These are phyloP conservation scores for Leccinum barrowsii DNA, from an alignment of 768 basidiomycete genomes.

Conservation along the genomic window DNA sequence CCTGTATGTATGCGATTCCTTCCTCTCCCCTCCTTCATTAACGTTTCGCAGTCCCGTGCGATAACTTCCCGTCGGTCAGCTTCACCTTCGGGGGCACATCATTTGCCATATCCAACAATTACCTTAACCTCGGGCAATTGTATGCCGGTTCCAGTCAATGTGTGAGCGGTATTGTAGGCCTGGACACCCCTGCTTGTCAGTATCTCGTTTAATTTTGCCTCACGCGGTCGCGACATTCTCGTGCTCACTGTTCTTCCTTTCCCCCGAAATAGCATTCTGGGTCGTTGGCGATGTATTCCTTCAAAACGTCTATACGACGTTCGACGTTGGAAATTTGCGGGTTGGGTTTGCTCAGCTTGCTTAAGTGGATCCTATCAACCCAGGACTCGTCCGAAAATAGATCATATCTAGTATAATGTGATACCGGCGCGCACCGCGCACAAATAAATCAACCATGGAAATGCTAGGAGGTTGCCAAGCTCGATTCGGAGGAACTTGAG, in stretches of 20 bases:
- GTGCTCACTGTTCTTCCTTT: neutral
- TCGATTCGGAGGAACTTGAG: neutral
- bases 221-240: neutral
- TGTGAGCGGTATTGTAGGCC: neutral
- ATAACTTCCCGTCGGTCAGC: neutral
- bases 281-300: neutral
- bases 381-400: neutral
- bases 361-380: neutral
- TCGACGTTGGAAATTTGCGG: neutral
- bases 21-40: neutral
- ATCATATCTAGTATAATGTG: neutral
- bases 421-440: neutral
- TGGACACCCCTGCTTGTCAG: neutral
- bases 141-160: neutral
- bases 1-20: conserved; percentile 8
- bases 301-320: neutral
- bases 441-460: neutral
- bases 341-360: neutral
- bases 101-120: neutral
- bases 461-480: neutral
- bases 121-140: neutral
- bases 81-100: neutral
- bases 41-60: neutral
- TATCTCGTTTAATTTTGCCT: neutral
- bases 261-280: neutral